Conservation (phyloP, 2,329 filamentous ascomycete species). For the Penicillium sp. region DNA sequence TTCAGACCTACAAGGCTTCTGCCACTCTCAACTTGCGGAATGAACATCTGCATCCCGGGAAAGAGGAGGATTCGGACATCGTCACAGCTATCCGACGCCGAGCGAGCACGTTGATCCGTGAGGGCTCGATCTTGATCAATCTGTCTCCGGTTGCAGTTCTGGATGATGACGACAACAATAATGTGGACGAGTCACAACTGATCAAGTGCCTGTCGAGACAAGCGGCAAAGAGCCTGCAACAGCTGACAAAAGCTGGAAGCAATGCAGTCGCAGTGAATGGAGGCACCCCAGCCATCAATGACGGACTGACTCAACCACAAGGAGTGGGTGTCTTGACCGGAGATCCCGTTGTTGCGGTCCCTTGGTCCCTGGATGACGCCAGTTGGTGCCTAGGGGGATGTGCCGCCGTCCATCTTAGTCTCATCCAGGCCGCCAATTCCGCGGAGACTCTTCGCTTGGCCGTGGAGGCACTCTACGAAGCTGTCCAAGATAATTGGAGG, state of each 20-base stretch:
- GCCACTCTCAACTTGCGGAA: slow-evolving; percentile 89
- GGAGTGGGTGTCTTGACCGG: slow-evolving; percentile 84
- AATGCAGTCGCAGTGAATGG: slow-evolving; percentile 86
- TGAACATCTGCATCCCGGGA: slow-evolving; percentile 85
- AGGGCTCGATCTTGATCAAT: slow-evolving; percentile 81
- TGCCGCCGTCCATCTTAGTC: slow-evolving; percentile 79
- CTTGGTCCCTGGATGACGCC: slow-evolving; percentile 86
- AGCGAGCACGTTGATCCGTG: slow-evolving; percentile 79
- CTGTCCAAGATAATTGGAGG: slow-evolving; percentile 89
- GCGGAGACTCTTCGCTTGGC: slow-evolving; percentile 75
- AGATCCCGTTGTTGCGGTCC: slow-evolving; percentile 78
- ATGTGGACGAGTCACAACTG: slow-evolving; percentile 73
- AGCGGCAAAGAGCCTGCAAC: slow-evolving; percentile 70
- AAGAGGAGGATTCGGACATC: slow-evolving; percentile 90
- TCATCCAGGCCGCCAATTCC: slow-evolving; percentile 77
- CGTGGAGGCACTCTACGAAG: slow-evolving; percentile 82
- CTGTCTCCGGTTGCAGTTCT: slow-evolving; percentile 81
- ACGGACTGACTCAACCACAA: slow-evolving; percentile 79
- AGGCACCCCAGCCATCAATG: slow-evolving; percentile 83
- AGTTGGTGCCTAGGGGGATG: slow-evolving; percentile 94
- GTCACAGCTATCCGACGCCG: slow-evolving; percentile 85
- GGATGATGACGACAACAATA: slow-evolving; percentile 77
- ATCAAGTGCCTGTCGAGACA: slow-evolving; percentile 76
- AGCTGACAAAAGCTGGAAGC: slow-evolving; percentile 73
- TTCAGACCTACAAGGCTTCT: slow-evolving; percentile 94